phyloP scores from a whole-genome alignment of 495 filamentous ascomycete species.

The Pseudoneurospora amorphoporcata region DNA sequence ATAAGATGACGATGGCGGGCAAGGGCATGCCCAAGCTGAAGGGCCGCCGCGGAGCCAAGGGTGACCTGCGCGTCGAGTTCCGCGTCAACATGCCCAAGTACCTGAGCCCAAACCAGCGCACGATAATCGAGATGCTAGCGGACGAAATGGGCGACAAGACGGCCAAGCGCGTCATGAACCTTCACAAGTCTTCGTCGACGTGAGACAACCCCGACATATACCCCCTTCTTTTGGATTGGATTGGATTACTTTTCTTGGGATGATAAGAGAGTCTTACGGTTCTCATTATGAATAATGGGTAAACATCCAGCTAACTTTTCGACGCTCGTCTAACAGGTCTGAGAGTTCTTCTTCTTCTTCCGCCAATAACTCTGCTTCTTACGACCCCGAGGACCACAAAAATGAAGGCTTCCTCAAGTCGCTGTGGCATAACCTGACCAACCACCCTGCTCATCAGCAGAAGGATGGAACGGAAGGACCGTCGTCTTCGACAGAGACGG shows the following conservation, averaged over 20 bases:
- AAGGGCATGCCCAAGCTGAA: slow-evolving; percentile 85
- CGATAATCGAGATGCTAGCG: slow-evolving; percentile 85
- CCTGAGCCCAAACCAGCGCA: slow-evolving; percentile 77
- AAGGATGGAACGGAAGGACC: slow-evolving; percentile 7
- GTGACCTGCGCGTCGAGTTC: slow-evolving; percentile 88
- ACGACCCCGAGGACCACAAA: slow-evolving; percentile 42
- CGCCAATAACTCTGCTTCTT: background rate
- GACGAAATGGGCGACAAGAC: slow-evolving; percentile 88
- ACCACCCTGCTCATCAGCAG: slow-evolving; percentile 50
- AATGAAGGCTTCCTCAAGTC: slow-evolving; percentile 80
- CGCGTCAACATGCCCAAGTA: slow-evolving; percentile 93
- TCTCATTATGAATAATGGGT: background rate
- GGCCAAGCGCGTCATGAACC: slow-evolving; percentile 81
- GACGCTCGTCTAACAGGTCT: slow-evolving; percentile 1
- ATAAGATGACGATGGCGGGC: slow-evolving; percentile 73
- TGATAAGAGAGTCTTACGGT: background rate
- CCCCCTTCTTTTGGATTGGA: background rate
- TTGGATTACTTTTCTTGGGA: background rate
- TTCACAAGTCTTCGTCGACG: slow-evolving; percentile 20
- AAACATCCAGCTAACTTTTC: slow-evolving; percentile 1
- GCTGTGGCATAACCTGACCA: slow-evolving; percentile 79
- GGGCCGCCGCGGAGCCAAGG: slow-evolving; percentile 42
- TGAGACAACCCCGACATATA: slow-evolving; percentile 1
- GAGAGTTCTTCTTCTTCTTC: background rate
- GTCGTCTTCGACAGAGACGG: slow-evolving; percentile 10